These are phyloP conservation scores for Colletotrichum echinochloae DNA, from an alignment of 2,329 filamentous ascomycete genomes.

Conservation along the genomic window DNA sequence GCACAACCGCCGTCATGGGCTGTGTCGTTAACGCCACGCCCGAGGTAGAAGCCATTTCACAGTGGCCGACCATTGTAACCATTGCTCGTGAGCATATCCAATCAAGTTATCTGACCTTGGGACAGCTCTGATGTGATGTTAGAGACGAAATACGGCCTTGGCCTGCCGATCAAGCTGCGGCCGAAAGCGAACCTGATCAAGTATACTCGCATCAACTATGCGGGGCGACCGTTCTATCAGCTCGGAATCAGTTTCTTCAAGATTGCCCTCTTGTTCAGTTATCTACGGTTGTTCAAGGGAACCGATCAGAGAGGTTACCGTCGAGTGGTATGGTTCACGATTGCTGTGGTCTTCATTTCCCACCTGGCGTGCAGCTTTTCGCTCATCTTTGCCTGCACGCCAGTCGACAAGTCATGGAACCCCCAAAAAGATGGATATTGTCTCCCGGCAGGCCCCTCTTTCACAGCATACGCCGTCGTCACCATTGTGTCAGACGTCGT, in stretches of 20 bases:
- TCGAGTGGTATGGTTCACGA: conserved; percentile 57
- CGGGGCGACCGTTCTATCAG: conserved; percentile 66
- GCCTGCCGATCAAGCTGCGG: conserved; percentile 57
- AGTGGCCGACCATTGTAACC: conserved; percentile 63
- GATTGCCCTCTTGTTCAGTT: conserved; percentile 64
- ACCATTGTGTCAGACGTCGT: conserved; percentile 64
- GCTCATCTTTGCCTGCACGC: conserved; percentile 63
- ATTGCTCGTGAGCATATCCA: conserved; percentile 57
- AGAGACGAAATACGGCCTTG: conserved; percentile 67
- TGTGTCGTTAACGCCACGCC: conserved; percentile 64
- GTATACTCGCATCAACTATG: conserved; percentile 64
- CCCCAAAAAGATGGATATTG: conserved; percentile 55
- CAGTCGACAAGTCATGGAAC: conserved; percentile 62
- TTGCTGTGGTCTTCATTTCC: conserved; percentile 56
- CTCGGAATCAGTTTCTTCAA: conserved; percentile 69
- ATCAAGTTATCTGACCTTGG: fast-evolving
- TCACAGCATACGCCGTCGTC: conserved; percentile 63
- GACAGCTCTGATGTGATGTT: conserved; percentile 20
- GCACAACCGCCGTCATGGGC: conserved; percentile 51
- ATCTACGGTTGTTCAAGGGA: conserved; percentile 62
- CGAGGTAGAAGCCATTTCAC: conserved; percentile 59
- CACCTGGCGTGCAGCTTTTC: conserved; percentile 63
- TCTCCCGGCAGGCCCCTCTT: conserved; percentile 59
- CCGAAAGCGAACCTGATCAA: conserved; percentile 57
- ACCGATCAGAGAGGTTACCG: conserved; percentile 60